phyloP scores from a whole-genome alignment of 805 yeast genomes.

The Candida germanica region DNA sequence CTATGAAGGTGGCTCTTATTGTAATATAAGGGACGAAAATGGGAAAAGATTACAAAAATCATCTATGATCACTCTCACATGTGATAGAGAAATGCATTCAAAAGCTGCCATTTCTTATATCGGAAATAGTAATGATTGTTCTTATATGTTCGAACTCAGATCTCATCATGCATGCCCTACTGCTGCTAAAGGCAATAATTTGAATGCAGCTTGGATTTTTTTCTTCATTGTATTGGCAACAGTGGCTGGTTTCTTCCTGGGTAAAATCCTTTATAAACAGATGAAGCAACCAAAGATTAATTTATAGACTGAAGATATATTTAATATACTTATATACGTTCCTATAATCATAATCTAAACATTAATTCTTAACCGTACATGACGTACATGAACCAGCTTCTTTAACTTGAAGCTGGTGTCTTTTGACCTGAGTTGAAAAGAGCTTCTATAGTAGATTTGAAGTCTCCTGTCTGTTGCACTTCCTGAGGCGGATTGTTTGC shows the following conservation, averaged over 20 bases:
- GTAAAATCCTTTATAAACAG: conserved; percentile 33
- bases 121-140: conserved; percentile 73
- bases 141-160: conserved; percentile 78
- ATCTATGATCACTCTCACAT: conserved; percentile 66
- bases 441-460: conserved; percentile 13
- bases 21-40: conserved; percentile 39
- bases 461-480: conserved; percentile 6
- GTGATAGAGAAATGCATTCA: conserved; percentile 70
- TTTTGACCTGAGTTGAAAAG: conserved; percentile 7
- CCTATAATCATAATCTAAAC: background rate
- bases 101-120: conserved; percentile 67
- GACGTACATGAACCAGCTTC: too few relatives aligned
- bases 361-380: background rate
- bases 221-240: conserved; percentile 33
- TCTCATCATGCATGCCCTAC: conserved; percentile 87
- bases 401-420: too few relatives aligned
- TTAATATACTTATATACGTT: background rate
- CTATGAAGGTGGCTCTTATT: conserved; percentile 65
- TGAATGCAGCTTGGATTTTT: conserved; percentile 52
- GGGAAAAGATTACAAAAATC: conserved; percentile 56
- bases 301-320: conserved; percentile 1
- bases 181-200: conserved; percentile 59
- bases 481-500: background rate
- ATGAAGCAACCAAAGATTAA: conserved; percentile 6
- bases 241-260: conserved; percentile 36